Conservation (phyloP, 495 filamentous ascomycete species). For the Neurospora sp. region DNA sequence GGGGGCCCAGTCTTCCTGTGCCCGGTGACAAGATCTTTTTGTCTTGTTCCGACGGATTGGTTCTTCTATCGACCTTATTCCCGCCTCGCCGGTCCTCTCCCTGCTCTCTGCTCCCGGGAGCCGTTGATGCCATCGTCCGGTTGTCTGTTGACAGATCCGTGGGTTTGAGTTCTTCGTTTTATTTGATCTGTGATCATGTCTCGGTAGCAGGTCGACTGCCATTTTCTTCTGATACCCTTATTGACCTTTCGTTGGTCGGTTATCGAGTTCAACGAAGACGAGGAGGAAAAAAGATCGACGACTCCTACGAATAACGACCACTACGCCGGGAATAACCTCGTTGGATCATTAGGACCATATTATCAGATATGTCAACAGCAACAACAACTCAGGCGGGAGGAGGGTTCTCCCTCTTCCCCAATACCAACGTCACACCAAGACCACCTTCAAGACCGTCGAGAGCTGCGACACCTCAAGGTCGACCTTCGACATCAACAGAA, state of each 20-base stretch:
- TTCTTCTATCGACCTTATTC: background rate
- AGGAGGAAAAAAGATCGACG: background rate
- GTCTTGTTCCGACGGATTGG: constrained; percentile 2
- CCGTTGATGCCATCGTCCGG: background rate
- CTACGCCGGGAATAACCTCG: background rate
- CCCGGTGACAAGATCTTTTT: constrained; percentile 14
- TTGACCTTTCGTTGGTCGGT: background rate
- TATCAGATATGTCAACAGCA: background rate
- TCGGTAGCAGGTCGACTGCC: constrained; percentile 13
- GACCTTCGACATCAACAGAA: constrained; percentile 22
- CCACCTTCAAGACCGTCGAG: constrained; percentile 29
- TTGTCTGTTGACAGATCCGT: background rate
- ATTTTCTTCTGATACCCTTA: background rate
- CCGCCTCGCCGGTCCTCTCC: background rate
- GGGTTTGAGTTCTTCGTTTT: background rate
- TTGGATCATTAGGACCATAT: constrained; percentile 1
- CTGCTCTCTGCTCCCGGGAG: background rate
- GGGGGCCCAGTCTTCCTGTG: background rate
- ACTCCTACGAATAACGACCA: background rate
- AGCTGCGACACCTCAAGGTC: constrained; percentile 28
- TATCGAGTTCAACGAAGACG: background rate
- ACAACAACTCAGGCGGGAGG: constrained; percentile 25
- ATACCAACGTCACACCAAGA: constrained; percentile 23
- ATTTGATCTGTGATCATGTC: constrained; percentile 16
- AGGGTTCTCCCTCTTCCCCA: constrained; percentile 44